Evolutionary conservation across 306 rosid species (phyloP).

Genomic region (Prunus armeniaca): DNA sequence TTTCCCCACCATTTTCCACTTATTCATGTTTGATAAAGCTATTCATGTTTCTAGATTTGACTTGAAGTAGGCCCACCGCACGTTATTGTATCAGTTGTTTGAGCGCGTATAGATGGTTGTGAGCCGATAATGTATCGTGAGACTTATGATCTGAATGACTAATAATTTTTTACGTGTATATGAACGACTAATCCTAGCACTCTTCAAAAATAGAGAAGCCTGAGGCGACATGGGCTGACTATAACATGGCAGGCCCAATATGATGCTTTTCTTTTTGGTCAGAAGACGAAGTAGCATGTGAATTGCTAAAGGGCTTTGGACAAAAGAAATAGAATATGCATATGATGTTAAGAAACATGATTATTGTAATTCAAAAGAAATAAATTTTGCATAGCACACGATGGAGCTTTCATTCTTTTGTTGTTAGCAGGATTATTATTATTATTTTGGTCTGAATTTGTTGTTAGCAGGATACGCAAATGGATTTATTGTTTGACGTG

Average conservation of each 20-base stretch:
- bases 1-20: slow-evolving; percentile 18
- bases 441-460: neutral
- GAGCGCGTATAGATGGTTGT: no score
- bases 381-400: neutral
- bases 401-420: neutral
- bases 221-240: neutral
- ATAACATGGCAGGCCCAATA: neutral
- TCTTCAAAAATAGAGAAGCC: no score
- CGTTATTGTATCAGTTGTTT: neutral
- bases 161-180: no score
- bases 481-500: neutral
- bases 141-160: no score
- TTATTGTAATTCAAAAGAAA: neutral
- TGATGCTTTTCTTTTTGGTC: no score
- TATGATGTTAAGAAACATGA: neutral
- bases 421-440: neutral
- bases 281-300: neutral
- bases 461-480: neutral
- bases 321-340: neutral
- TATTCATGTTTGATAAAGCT: slow-evolving; percentile 1
- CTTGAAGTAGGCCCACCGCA: slow-evolving; percentile 18
- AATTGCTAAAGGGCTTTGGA: neutral
- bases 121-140: no score
- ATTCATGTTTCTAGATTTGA: slow-evolving; percentile 20
- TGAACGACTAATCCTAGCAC: no score